Evolutionary conservation across 2,329 filamentous ascomycete species (phyloP), one percentile per base, ranked within the genome.

Genomic region (Claviceps sp.): DNA sequence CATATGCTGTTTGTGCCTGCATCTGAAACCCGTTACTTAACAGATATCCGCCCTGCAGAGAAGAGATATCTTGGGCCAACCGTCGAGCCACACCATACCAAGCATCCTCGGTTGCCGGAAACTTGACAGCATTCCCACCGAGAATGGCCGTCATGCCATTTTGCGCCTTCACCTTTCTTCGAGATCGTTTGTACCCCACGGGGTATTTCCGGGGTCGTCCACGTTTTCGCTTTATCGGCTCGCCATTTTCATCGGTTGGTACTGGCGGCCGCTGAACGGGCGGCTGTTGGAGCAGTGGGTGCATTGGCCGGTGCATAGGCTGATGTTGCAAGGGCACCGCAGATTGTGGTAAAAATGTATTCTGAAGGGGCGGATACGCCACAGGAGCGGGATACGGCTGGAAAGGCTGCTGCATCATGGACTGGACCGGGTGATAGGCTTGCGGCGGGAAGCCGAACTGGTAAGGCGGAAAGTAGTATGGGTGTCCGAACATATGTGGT

Each of bases 181-280:
- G 48, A 11, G 44, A 42, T 26, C 52, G 43, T 41, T 53, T 53
- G 48, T 53, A 53, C 4, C 51, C 48, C 3, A 55, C 51, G 1
- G 53, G 53, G 34, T 55, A 55, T 37, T 52, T 55, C 30, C 52
- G 60, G 18, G 60, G 56, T 9, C 60, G 60, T 22, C 60, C 59
- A 34, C 57, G 55, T 46, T 58, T 60, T 13, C 56, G 55, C 43
- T 56, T 58, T n/a, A 53, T 46, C 13, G 53, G 53, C 22, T 51
- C 48, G 14, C 22, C 8, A 8, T 37, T 18, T 30, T 37, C 20
- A 37, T 37, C 50, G 22, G 44, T 5, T 18, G 20, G 18, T 37
- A 13, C 43, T 13, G 37, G 34, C 7, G 44, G 37, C 2, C 37
- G 44, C 24, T 46, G 34, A 24, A 11, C n/a, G 22, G 49, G 30